These are phyloP conservation scores for Biscogniauxia marginata DNA, from an alignment of 2,329 filamentous ascomycete genomes.

Conservation along the genomic window DNA sequence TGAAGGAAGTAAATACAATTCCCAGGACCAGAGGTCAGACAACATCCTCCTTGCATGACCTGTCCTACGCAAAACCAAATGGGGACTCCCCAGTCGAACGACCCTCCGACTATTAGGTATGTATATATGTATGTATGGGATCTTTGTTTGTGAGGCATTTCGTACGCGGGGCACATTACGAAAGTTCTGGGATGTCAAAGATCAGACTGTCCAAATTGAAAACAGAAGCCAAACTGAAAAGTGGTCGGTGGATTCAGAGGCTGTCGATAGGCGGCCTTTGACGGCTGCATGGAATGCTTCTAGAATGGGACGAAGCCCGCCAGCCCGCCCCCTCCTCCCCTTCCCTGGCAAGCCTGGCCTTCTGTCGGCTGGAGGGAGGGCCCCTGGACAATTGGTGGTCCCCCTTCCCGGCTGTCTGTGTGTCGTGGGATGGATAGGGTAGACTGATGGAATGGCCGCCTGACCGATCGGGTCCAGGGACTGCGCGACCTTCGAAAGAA, in stretches of 20 bases:
- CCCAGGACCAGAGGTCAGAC: no score
- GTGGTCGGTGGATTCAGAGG: background rate
- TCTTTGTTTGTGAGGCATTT: no score
- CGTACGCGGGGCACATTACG: no score
- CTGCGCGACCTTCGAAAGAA: no score
- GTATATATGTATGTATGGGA: no score
- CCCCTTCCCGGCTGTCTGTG: background rate
- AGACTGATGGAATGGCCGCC: background rate
- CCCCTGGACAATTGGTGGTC: background rate
- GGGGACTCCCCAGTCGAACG: no score
- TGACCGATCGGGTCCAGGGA: background rate
- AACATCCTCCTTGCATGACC: no score
- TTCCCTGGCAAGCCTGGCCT: conserved; percentile 11
- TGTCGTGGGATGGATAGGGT: background rate
- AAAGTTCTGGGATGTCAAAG: background rate
- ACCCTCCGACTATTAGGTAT: no score
- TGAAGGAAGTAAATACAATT: background rate
- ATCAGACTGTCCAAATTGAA: background rate
- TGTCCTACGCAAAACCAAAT: no score
- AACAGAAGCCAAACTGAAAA: background rate
- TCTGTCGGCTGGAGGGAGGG: conserved; percentile 7
- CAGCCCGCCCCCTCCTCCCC: conserved; percentile 9
- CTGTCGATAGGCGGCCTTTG: background rate
- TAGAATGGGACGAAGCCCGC: conserved; percentile 20
- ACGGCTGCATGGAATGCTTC: conserved; percentile 30